Conservation (phyloP, 805 yeast species). For the Starmerella asiatica region DNA sequence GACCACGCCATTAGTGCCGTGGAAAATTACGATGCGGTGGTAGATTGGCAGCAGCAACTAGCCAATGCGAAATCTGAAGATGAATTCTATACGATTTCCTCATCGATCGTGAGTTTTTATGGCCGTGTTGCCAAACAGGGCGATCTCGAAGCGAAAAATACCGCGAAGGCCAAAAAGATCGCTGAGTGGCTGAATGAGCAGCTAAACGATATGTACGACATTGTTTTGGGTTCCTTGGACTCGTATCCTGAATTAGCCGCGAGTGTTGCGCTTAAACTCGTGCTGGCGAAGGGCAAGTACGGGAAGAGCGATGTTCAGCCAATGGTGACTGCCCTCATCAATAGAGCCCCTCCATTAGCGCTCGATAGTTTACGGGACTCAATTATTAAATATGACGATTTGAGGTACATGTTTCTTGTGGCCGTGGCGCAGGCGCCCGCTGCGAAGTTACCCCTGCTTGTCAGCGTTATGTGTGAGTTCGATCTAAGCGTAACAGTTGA, state of each 20-base stretch:
- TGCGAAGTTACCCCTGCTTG: conserved; percentile 2
- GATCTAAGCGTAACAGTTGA: conserved; percentile 12
- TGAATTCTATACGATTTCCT: conserved; percentile 18
- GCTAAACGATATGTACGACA: conserved; percentile 11
- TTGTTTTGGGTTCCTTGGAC: neutral
- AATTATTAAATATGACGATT: conserved; percentile 47
- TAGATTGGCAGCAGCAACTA: conserved; percentile 33
- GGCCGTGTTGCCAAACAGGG: conserved; percentile 35
- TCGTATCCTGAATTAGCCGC: conserved; percentile 26
- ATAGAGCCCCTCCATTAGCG: conserved; percentile 28
- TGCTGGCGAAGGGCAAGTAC: conserved; percentile 39
- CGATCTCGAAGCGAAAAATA: conserved; percentile 31
- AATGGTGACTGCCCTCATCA: conserved; percentile 34
- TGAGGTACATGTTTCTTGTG: conserved; percentile 35
- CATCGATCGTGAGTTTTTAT: conserved; percentile 37
- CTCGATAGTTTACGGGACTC: conserved; percentile 6
- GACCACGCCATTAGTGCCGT: conserved; percentile 6
- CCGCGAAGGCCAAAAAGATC: conserved; percentile 46
- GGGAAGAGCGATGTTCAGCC: conserved; percentile 40
- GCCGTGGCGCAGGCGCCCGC: neutral
- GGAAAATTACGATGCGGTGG: conserved; percentile 42
- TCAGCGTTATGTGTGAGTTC: conserved; percentile 8
- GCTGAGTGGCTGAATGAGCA: conserved; percentile 30
- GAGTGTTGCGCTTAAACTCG: conserved; percentile 37
- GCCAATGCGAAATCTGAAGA: conserved; percentile 19